phyloP scores from a whole-genome alignment of 192 early-diverging fungal genomes.

The Coemansia biformis region DNA sequence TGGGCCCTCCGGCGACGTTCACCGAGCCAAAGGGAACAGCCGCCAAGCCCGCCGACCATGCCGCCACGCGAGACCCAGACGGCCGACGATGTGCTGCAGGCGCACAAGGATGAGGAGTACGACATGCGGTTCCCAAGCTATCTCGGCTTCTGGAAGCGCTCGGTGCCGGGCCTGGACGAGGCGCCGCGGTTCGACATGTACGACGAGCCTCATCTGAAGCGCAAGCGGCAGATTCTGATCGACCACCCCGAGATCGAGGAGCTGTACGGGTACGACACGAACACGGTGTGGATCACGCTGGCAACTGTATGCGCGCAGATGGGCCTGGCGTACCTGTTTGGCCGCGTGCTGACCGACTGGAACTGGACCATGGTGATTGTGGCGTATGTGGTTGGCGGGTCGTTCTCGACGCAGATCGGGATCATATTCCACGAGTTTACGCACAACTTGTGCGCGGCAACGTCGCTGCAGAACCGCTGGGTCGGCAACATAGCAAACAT shows the following conservation, averaged over 20 bases:
- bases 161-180: conserved; percentile 66
- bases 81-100: conserved; percentile 25
- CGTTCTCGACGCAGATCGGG: conserved; percentile 72
- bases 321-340: conserved; percentile 73
- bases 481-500: conserved; percentile 83
- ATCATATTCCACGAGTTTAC: conserved; percentile 91
- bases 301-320: conserved; percentile 65
- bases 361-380: conserved; percentile 60
- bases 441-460: conserved; percentile 75
- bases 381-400: conserved; percentile 78
- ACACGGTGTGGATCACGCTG: conserved; percentile 70
- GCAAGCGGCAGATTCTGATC: conserved; percentile 80
- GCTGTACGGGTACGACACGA: conserved; percentile 77
- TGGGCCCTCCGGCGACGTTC: too few relatives aligned
- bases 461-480: conserved; percentile 71
- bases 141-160: conserved; percentile 77
- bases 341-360: conserved; percentile 56
- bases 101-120: conserved; percentile 44
- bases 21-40: neutral
- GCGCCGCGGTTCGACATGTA: conserved; percentile 76
- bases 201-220: conserved; percentile 93
- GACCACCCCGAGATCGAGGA: conserved; percentile 83
- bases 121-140: conserved; percentile 75
- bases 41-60: conserved; percentile 7
- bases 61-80: conserved; percentile 27